Conservation (phyloP, 1,284 basidiomycete species). For the Ganoderma multipileum region DNA sequence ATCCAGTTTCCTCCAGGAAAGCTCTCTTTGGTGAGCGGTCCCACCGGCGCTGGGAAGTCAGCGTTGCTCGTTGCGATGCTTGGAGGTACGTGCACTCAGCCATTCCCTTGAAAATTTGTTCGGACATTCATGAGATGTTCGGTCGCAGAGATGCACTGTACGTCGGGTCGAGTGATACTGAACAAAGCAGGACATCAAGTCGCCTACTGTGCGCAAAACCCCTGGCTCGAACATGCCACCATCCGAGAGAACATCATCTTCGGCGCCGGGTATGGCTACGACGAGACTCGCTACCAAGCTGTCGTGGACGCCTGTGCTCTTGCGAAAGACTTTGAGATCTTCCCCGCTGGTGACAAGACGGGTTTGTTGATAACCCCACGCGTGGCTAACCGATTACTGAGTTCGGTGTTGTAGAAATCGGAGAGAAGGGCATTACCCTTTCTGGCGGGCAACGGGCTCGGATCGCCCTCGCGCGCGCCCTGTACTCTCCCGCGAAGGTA, state of each 20-base stretch:
- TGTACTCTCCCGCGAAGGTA: constrained; percentile 71
- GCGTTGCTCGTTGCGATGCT: constrained; percentile 71
- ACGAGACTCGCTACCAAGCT: constrained; percentile 73
- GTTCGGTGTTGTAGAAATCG: constrained; percentile 57
- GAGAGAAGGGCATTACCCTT: constrained; percentile 80
- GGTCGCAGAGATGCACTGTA: constrained; percentile 69
- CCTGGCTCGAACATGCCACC: constrained; percentile 79
- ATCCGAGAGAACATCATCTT: constrained; percentile 87
- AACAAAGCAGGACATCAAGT: constrained; percentile 69
- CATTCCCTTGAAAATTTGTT: neutral
- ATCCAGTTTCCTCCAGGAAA: constrained; percentile 64
- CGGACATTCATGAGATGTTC: neutral
- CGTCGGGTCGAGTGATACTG: constrained; percentile 63
- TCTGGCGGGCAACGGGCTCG: constrained; percentile 86
- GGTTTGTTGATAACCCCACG: constrained; percentile 44
- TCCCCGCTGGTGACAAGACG: constrained; percentile 86
- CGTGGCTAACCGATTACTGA: constrained; percentile 8
- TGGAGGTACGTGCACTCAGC: constrained; percentile 53
- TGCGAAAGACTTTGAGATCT: constrained; percentile 72
- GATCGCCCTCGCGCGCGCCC: constrained; percentile 71
- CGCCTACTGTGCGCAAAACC: constrained; percentile 72
- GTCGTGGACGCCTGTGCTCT: constrained; percentile 87
- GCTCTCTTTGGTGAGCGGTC: constrained; percentile 73
- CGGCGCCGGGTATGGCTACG: constrained; percentile 68
- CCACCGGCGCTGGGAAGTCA: constrained; percentile 84